A percentile compares a stretch with the other conserved stretches of the same genome.
phyloP scores from a whole-genome alignment of 1,284 basidiomycete species.

The Apiotrichum montevideense region DNA sequence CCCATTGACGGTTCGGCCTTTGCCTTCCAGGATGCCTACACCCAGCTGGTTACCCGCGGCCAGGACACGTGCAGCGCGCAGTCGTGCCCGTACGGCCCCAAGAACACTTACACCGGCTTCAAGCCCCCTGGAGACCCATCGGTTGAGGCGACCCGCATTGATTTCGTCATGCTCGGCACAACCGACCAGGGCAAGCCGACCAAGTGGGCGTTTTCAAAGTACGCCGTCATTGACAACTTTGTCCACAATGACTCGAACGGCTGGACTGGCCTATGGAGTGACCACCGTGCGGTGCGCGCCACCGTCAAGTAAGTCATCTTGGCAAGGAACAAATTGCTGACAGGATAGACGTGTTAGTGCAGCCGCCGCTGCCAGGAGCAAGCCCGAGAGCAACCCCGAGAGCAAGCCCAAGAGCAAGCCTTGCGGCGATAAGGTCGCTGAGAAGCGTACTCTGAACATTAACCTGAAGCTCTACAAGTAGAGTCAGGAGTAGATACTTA shows the following conservation, averaged over 20 bases:
- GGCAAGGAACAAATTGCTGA: too few relatives aligned
- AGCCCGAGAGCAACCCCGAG: too few relatives aligned
- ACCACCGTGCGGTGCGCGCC: slow-evolving; percentile 39
- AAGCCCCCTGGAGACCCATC: slow-evolving; percentile 19
- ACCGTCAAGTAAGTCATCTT: slow-evolving; percentile 8
- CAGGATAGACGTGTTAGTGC: too few relatives aligned
- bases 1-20: slow-evolving; percentile 24
- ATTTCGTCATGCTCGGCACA: slow-evolving; percentile 38
- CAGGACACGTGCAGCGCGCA: slow-evolving; percentile 10
- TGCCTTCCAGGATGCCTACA: slow-evolving; percentile 35
- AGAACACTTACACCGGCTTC: slow-evolving; percentile 37
- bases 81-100: slow-evolving; percentile 31
- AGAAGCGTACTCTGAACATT: too few relatives aligned
- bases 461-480: too few relatives aligned
- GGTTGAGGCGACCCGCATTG: slow-evolving; percentile 27
- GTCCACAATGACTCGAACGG: slow-evolving; percentile 29
- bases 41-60: slow-evolving; percentile 18
- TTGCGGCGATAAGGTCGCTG: too few relatives aligned
- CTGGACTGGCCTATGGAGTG: slow-evolving; percentile 41
- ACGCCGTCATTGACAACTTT: slow-evolving; percentile 39
- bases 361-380: too few relatives aligned
- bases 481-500: too few relatives aligned
- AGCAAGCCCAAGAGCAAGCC: too few relatives aligned
- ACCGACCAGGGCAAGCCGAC: slow-evolving; percentile 2
- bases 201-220: slow-evolving; percentile 23